Evolutionary conservation across 2,329 filamentous ascomycete genomes (phyloP).

Genomic region (Xylariaceae sp.): DNA sequence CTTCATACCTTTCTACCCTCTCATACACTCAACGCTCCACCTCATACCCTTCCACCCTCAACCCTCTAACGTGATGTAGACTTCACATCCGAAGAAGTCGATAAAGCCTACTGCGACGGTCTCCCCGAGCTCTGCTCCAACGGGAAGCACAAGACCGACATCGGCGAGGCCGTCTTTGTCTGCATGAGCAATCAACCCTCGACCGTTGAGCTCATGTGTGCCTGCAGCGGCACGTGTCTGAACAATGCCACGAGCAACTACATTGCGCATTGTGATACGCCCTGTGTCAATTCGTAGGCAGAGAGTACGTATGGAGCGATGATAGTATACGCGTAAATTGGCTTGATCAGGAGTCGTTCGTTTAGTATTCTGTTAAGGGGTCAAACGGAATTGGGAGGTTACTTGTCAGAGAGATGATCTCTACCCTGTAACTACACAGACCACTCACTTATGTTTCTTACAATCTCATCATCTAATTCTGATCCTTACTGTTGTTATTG

Average conservation of each 20-base stretch:
- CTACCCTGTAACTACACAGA: no score
- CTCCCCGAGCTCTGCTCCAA: slow-evolving; percentile 26
- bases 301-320: no score
- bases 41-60: neutral
- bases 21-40: neutral
- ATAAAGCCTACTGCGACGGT: slow-evolving; percentile 29
- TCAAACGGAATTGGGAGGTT: no score
- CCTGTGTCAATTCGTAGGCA: slow-evolving; percentile 25
- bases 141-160: slow-evolving; percentile 26
- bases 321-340: no score
- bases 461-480: no score
- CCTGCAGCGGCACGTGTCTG: slow-evolving; percentile 29
- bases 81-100: slow-evolving; percentile 25
- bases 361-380: no score
- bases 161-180: slow-evolving; percentile 29
- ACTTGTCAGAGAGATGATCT: neutral
- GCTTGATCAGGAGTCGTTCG: no score
- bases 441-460: no score
- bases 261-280: slow-evolving; percentile 31
- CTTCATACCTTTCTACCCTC: neutral
- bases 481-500: no score
- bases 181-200: slow-evolving; percentile 32
- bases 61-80: slow-evolving; percentile 16
- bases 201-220: slow-evolving; percentile 28
- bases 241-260: slow-evolving; percentile 30